Evolutionary conservation across 495 filamentous ascomycete genomes (phyloP), one percentile per base, ranked within the genome.

Genomic region (Penicillium bovifimosum): DNA sequence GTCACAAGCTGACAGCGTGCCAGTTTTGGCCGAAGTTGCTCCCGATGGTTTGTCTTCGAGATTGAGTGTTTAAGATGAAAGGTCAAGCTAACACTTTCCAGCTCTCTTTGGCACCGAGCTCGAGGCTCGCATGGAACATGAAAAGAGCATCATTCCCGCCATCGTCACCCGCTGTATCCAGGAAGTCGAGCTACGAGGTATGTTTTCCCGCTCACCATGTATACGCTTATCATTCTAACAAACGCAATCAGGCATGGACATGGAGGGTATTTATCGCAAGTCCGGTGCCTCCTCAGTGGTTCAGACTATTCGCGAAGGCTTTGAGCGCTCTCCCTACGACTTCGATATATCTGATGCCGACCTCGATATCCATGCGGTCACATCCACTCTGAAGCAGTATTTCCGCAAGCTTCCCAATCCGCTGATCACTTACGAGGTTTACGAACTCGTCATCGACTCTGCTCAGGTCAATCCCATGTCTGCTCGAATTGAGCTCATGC

Each of bases 251-350:
- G 93, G 93, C 38, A 96, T 99, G 91, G 91, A 97, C 63, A 80
- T 95, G 64, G 92, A 97, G 71, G 95, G 95, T 45, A 95, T 99
- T 57, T 99, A 99, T 75, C 85, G 95, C 55, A 99, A 99, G 76
- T 92, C 90, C 29, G 95, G 95, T 43, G 92, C 91, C 59, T 86
- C 85, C 49, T 86, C 86, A 2, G 87, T 90, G 55, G 86, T 95
- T 66, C 93, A 95, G 64, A 74, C 76, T 38, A 89, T 99, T 53
- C 84, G 88, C 53, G 88, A 91, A 54, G 88, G 91, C 31, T 96
- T 99, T 63, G 92, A 99, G 61, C 84, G 82, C 60, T 84, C 73
- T 52, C 73, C 70, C 8, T 70, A 68, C 26, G 83, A 87, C 54
- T 92, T 80, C 59, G 93, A 97, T 63, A 93, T 99, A 53, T 92